These are phyloP conservation scores for Nothomitra cinnamomea DNA, from an alignment of 2,329 filamentous ascomycete genomes.

Conservation along the genomic window DNA sequence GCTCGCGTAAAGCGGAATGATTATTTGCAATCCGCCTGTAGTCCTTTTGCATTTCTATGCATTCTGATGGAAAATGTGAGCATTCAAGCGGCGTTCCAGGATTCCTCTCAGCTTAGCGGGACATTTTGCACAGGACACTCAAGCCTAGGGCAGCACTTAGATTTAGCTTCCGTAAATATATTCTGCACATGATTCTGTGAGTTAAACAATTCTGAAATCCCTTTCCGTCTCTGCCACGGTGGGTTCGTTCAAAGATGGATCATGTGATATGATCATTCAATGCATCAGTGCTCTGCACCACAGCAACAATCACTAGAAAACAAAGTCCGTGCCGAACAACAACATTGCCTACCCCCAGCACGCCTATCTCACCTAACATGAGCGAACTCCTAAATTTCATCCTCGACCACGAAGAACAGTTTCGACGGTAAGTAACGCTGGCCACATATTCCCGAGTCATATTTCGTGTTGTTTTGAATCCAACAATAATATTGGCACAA, in stretches of 20 bases:
- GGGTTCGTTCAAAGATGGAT: no score
- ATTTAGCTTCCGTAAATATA: no score
- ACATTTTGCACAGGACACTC: no score
- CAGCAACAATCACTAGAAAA: no score
- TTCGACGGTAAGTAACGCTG: conserved; percentile 31
- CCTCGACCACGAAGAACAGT: conserved; percentile 41
- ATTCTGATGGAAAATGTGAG: not conserved
- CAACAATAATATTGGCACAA: not conserved
- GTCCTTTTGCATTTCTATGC: not conserved
- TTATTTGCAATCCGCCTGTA: not conserved
- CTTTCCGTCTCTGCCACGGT: no score
- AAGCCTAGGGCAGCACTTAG: no score
- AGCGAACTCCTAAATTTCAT: conserved; percentile 53
- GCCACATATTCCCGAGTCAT: not conserved
- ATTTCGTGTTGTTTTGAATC: not conserved
- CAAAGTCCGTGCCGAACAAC: not conserved
- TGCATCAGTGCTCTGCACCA: no score
- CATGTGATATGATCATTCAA: no score
- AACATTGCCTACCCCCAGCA: not conserved
- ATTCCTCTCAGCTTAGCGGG: not conserved
- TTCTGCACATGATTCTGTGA: no score
- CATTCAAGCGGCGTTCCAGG: not conserved
- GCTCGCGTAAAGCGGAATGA: conserved; percentile 2
- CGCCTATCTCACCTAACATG: conserved; percentile 26
- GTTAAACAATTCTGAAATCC: no score